Evolutionary conservation across 805 yeast species (phyloP).

Genomic region (Candida berthetii): DNA sequence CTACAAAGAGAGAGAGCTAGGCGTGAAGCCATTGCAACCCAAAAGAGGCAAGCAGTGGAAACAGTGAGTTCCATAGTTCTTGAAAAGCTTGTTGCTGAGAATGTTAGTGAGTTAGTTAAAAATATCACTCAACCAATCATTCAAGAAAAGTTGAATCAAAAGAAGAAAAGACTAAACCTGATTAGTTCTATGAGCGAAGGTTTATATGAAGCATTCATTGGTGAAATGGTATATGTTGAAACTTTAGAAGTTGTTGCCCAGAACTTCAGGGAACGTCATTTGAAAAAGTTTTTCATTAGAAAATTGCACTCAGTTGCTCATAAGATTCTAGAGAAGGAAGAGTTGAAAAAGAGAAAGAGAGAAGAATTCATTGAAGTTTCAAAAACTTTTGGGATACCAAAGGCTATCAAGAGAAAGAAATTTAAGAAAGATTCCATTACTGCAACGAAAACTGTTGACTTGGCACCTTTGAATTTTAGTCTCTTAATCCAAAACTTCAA

Average conservation of each 20-base stretch:
- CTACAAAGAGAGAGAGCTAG: slow-evolving; percentile 4
- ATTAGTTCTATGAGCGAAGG: slow-evolving; percentile 40
- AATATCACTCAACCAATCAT: slow-evolving; percentile 7
- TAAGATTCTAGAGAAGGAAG: slow-evolving; percentile 14
- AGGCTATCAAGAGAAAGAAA: slow-evolving; percentile 15
- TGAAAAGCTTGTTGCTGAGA: background rate
- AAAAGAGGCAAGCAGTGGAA: slow-evolving; percentile 5
- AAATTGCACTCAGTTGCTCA: slow-evolving; percentile 25
- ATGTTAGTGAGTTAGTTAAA: slow-evolving; percentile 1
- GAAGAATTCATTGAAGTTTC: slow-evolving; percentile 32
- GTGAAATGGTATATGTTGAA: slow-evolving; percentile 44
- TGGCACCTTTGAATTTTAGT: slow-evolving; percentile 16
- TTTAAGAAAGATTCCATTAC: slow-evolving; percentile 4
- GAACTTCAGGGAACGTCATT: slow-evolving; percentile 21
- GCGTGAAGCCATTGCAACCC: slow-evolving; percentile 8
- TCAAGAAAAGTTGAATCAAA: slow-evolving; percentile 6
- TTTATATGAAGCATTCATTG: slow-evolving; percentile 52
- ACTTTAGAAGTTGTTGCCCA: slow-evolving; percentile 41
- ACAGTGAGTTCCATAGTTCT: background rate
- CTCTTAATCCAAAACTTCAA: slow-evolving; percentile 12
- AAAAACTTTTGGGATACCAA: slow-evolving; percentile 28
- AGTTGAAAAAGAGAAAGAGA: slow-evolving; percentile 28
- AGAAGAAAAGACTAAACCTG: slow-evolving; percentile 17
- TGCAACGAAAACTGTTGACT: slow-evolving; percentile 11
- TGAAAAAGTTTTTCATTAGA: slow-evolving; percentile 26